Base-by-base conservation (phyloP, 2,329 filamentous ascomycete genomes). In the Ceratocystis albifundus region DNA sequence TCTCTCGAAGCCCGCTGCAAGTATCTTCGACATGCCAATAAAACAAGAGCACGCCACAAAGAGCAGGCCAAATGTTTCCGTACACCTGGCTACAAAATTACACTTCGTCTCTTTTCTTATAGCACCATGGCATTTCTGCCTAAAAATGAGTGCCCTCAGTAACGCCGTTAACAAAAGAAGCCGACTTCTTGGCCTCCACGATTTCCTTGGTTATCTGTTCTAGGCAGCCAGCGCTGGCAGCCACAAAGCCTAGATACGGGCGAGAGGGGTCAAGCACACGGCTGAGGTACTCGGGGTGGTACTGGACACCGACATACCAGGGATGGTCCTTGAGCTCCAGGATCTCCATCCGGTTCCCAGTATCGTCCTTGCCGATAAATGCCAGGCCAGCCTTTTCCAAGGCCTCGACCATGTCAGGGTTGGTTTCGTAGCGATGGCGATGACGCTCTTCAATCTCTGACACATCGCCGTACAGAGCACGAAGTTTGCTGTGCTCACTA, bases 391-490 rank as follows among this genome's bases (percentile, higher is more conserved):
- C 84, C 59, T 82, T 76, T 70, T 89, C 82, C 2, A 96, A 79
- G 41, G 77, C 76, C 3, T 87, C 84, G 64, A 95, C 84, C 72
- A 87, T 87, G 10, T 84, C 82, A 0, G 91, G 90, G 77, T 96
- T 96, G 70, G 96, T 89, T 77, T 96, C 91, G 74, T 96, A 96
- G 46, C 90, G 84, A 76, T 96, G 91, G 68, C 91, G 85, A 75
- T 96, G 91, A 63, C 91, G 84, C 79, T 96, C 91, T 67, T 81
- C 76, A 55, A 88, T 81, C 20, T 76, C 75, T 0, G 78, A 74
- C 1, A 76, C 77, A 1, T 78, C 76, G 2, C 86, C 87, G 74
- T 96, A 96, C 8, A 96, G 77, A 6, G 83, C 82, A 17, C 90
- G 86, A 30, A 96, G 81, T 70, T 86, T 86, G 67, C 85, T 89